Evolutionary conservation across 2,329 filamentous ascomycete species (phyloP).

Genomic region (Fusarium cicatricum): DNA sequence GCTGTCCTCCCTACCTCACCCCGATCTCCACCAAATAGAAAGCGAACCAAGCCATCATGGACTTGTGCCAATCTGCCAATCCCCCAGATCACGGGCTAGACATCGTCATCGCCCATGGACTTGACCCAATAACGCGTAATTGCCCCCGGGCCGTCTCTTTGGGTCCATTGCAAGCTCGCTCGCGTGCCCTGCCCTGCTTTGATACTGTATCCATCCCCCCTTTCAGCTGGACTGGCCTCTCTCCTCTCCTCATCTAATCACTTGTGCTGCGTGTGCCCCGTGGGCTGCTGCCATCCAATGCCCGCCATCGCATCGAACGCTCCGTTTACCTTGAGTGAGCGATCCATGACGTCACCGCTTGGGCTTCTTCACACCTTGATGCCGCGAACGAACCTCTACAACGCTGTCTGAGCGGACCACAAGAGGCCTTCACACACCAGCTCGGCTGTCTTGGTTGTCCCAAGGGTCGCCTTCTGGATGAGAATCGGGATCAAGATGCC

Average conservation of each 20-base stretch:
- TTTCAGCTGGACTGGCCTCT: neutral
- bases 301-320: conserved; percentile 28
- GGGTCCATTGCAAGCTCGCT: neutral
- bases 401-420: neutral
- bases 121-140: conserved; percentile 31
- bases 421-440: neutral
- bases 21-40: conserved; percentile 28
- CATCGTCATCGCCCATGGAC: conserved; percentile 25
- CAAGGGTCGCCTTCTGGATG: conserved; percentile 2
- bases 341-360: conserved; percentile 39
- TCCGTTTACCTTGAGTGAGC: conserved; percentile 29
- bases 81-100: conserved; percentile 10
- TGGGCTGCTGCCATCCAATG: conserved; percentile 29
- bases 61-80: conserved; percentile 11
- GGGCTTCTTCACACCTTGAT: neutral
- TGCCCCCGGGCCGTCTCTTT: conserved; percentile 6
- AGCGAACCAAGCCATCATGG: conserved; percentile 22
- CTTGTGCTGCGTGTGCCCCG: conserved; percentile 8
- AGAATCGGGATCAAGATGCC: conserved; percentile 24
- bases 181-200: conserved; percentile 22
- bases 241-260: conserved; percentile 1
- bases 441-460: neutral
- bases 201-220: neutral
- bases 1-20: conserved; percentile 10
- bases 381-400: neutral